phyloP scores from a whole-genome alignment of 441 rosid species.

The Biscutella laevigata region DNA sequence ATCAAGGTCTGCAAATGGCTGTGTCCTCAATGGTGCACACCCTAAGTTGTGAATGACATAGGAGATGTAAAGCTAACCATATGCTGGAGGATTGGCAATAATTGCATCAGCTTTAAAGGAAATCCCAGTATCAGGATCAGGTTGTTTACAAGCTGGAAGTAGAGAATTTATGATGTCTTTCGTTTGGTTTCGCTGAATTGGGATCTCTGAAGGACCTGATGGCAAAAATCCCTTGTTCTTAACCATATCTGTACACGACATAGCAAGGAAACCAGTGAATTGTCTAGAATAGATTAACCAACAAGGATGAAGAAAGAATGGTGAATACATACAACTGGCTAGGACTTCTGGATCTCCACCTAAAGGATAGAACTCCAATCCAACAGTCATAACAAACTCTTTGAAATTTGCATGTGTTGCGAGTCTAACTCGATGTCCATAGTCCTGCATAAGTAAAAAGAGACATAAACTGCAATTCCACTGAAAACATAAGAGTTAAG shows the following conservation, averaged over 20 bases:
- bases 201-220: conserved; percentile 94
- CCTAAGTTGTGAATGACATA: neutral
- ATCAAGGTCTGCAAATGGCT: neutral
- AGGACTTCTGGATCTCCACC: conserved; percentile 99
- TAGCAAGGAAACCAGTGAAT: conserved; percentile 20
- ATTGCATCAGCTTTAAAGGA: conserved; percentile 93
- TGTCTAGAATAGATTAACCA: conserved; percentile 1
- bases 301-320: conserved; percentile 12
- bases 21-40: neutral
- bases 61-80: conserved; percentile 40
- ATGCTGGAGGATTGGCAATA: conserved; percentile 98
- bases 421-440: conserved; percentile 96
- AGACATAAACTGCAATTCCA: too few species aligned
- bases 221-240: conserved; percentile 98
- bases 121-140: conserved; percentile 78
- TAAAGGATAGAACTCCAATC: conserved; percentile 87
- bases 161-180: conserved; percentile 82
- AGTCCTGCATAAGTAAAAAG: conserved; percentile 96
- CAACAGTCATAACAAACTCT: conserved; percentile 95
- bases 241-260: conserved; percentile 74
- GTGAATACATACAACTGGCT: conserved; percentile 85
- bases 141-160: conserved; percentile 88
- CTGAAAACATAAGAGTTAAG: too few species aligned
- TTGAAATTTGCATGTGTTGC: conserved; percentile 96
- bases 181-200: conserved; percentile 76